Conservation (phyloP, 768 basidiomycete species). For the Terana coerulea region DNA sequence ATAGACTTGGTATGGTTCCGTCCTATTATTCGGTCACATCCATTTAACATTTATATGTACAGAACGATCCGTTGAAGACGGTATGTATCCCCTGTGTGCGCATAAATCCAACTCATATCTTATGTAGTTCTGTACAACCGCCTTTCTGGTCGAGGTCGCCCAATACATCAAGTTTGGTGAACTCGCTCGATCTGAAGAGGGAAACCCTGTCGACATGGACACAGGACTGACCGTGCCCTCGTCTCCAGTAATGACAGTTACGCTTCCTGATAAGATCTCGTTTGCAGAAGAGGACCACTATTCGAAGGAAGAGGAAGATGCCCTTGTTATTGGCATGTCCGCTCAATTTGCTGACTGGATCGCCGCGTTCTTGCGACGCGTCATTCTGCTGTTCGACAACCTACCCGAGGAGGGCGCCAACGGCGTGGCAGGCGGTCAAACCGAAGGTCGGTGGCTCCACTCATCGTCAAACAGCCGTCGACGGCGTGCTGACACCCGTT, state of each 20-base stretch:
- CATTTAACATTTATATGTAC: background rate
- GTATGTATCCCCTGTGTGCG: conserved; percentile 32
- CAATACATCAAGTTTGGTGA: conserved; percentile 75
- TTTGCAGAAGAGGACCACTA: conserved; percentile 37
- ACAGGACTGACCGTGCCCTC: conserved; percentile 17
- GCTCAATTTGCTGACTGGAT: conserved; percentile 81
- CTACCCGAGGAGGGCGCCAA: conserved; percentile 77
- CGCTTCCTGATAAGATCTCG: conserved; percentile 35
- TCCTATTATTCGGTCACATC: background rate
- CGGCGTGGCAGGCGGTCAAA: conserved; percentile 56
- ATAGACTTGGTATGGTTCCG: conserved; percentile 68
- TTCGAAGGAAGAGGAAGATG: conserved; percentile 66
- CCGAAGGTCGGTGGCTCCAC: conserved; percentile 59
- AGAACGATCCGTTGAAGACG: conserved; percentile 81
- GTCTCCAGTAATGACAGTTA: conserved; percentile 31
- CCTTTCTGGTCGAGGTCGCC: conserved; percentile 70
- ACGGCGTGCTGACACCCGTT: background rate
- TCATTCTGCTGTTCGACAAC: conserved; percentile 79
- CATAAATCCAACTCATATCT: conserved; percentile 11
- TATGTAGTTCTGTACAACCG: conserved; percentile 63
- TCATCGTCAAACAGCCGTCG: too few relatives aligned
- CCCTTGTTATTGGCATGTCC: conserved; percentile 65
- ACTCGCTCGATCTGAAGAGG: conserved; percentile 36
- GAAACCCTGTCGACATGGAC: conserved; percentile 18
- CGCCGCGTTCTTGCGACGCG: conserved; percentile 71